Evolutionary conservation across 2,329 filamentous ascomycete species (phyloP), one percentile per base, ranked within the genome.

Genomic region (Pestalotiopsis sp.): DNA sequence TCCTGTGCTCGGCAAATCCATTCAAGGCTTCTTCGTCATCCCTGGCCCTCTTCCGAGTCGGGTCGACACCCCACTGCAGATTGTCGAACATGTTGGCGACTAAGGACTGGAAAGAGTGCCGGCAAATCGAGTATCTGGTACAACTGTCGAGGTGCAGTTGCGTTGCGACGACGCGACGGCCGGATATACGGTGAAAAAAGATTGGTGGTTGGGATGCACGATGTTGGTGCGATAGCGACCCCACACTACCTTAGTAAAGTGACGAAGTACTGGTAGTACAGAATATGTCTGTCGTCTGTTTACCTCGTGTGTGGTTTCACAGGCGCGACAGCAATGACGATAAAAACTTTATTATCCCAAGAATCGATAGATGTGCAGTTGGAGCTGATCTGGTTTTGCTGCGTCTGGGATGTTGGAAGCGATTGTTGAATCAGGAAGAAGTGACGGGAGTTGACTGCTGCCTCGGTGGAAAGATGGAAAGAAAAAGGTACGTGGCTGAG

Each of bases 1-100:
- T 78, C 23, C 77, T 77, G 68, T 79, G 77, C 63, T 79, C 77
- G 11, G 73, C 76, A 62, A 78, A 78, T 27, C 72, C 71, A 58
- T 69, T 73, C 31, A 71, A 68, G 7, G 64, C 52, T 20, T 70
- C 69, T 5, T 78, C 77, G 5, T 78, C 77, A 25, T 76, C 75
- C 66, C 75, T 72, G 23, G 49, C 52, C 59, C 77, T 75, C 72
- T 79, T 79, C 38, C 76, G 73, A 58, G 72, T 65, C 25, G 69
- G 59, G 61, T 75, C 74, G 36, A 67, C 65, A 68, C 66, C 63
- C 71, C 70, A 73, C 25, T 72, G 71, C 49, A 65, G 62, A 25
- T 70, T 64, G 14, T 70, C 68, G 45, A 74, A 71, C 75, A 75
- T 76, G 56, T 52, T 70, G 57, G 27, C 66, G 25, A 38, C 12